Evolutionary conservation across 2,329 filamentous ascomycete species (phyloP).

Genomic region (Sporothrix inflata): DNA sequence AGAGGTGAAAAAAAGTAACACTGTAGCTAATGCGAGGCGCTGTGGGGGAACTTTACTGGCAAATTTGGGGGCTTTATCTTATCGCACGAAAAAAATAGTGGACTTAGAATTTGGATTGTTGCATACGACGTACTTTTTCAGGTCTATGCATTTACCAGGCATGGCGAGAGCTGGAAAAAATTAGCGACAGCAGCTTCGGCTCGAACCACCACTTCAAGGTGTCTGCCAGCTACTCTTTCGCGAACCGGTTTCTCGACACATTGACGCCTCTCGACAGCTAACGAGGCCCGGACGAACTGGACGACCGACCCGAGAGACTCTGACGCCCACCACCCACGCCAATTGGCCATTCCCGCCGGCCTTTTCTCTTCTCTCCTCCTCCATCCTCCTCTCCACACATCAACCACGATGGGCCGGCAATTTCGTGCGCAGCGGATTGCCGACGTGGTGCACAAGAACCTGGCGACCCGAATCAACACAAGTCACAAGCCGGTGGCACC

Average conservation of each 20-base stretch:
- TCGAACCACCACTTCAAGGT: background rate
- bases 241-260: background rate
- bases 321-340: background rate
- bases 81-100: slow-evolving; percentile 9
- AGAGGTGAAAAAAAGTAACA: slow-evolving; percentile 25
- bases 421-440: slow-evolving; percentile 49
- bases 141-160: slow-evolving; percentile 20
- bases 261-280: background rate
- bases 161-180: slow-evolving; percentile 33
- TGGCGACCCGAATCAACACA: slow-evolving; percentile 42
- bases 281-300: background rate
- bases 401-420: slow-evolving; percentile 41
- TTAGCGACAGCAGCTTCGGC: slow-evolving; percentile 2
- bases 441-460: slow-evolving; percentile 45
- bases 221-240: background rate
- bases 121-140: background rate
- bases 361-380: background rate
- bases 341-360: slow-evolving; percentile 1
- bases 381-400: background rate
- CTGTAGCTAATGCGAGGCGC: background rate
- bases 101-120: slow-evolving; percentile 12
- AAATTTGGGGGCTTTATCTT: slow-evolving; percentile 27
- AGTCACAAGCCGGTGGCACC: slow-evolving; percentile 42
- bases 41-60: background rate
- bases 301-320: background rate